Base-by-base conservation (phyloP, 116 monocot species). In the Dioscorea cayenensis region DNA sequence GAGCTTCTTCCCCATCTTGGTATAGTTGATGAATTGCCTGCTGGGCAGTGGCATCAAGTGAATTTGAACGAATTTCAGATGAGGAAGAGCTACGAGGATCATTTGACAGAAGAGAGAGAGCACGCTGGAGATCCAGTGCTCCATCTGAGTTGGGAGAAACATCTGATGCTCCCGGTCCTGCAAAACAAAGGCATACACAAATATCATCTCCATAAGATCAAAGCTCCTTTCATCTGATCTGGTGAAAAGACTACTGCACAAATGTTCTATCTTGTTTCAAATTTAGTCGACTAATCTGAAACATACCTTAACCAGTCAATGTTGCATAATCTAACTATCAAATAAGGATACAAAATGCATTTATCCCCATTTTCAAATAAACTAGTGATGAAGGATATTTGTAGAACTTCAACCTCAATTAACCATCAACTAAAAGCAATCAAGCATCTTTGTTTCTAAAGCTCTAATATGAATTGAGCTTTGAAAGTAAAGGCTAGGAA, bases 61-160 rank as follows among this genome's bases (percentile, higher is more conserved):
- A 76, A 67, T 72, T 71, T 43, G 79, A 36, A 51, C 36, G 66
- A n/a, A 82, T 48, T 35, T 71, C 75, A 11, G 66, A 23, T 50
- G 83, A 72, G 75, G 66, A 23, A 38, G 81, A 72, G 75, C 74
- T 69, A 73, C 72, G 77, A 36, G 83, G 71, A 58, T 83, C 65
- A 64, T 43, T 77, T 93, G 92, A 93, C 92, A 93, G 92, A 89
- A 89, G 92, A 93, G 92, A 93, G 92, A 89, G 92, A 89, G 92
- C 92, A 93, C 89, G 82, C 65, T 71, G 82, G 82, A 92, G 77
- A 74, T 86, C 89, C 78, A 77, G 88, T 79, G 80, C 86, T 77
- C 86, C 79, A 67, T 84, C 75, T 60, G 82, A 77, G 77, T 79
- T 86, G 51, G 83, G 80, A 87, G 84, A 77, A 77, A 77, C 55